Evolutionary conservation across 2,329 filamentous ascomycete species (phyloP).

Genomic region (Torrubiella hemipterigena): DNA sequence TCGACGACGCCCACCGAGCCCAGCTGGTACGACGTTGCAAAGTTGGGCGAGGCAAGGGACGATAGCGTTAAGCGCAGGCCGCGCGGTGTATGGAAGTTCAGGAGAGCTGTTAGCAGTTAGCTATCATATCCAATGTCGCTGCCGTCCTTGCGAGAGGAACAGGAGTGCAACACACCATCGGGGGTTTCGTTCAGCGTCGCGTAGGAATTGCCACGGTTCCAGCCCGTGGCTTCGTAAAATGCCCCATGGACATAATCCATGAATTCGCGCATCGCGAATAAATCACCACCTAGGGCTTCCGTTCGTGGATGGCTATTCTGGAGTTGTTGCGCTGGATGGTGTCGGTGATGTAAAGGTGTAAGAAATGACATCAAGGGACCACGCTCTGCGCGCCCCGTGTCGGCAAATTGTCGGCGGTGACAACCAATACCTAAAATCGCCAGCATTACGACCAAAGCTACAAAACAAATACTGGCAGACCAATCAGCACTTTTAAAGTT

Average conservation of each 20-base stretch:
- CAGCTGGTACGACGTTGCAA: slow-evolving; percentile 87
- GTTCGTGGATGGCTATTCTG: background rate
- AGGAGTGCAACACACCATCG: slow-evolving; percentile 42
- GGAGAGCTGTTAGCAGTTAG: slow-evolving; percentile 45
- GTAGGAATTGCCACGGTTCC: slow-evolving; percentile 90
- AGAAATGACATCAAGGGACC: slow-evolving; percentile 1
- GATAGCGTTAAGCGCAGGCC: slow-evolving; percentile 80
- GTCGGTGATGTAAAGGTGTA: background rate
- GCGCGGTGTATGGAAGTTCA: slow-evolving; percentile 78
- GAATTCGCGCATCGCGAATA: slow-evolving; percentile 79
- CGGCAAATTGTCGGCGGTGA: background rate
- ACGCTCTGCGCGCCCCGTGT: background rate
- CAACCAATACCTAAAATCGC: too few species aligned
- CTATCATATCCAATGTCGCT: too few species aligned
- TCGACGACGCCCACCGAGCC: slow-evolving; percentile 85
- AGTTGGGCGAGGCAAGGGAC: slow-evolving; percentile 82
- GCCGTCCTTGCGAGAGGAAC: background rate
- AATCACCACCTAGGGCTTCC: slow-evolving; percentile 13
- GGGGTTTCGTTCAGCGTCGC: slow-evolving; percentile 73
- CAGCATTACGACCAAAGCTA: too few species aligned
- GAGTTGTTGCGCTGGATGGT: too few species aligned
- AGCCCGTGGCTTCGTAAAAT: slow-evolving; percentile 76
- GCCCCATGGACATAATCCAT: slow-evolving; percentile 94
- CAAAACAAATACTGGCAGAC: too few species aligned
- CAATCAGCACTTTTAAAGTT: background rate